Conservation (phyloP, 805 yeast species). For the Hanseniaspora nectarophila region DNA sequence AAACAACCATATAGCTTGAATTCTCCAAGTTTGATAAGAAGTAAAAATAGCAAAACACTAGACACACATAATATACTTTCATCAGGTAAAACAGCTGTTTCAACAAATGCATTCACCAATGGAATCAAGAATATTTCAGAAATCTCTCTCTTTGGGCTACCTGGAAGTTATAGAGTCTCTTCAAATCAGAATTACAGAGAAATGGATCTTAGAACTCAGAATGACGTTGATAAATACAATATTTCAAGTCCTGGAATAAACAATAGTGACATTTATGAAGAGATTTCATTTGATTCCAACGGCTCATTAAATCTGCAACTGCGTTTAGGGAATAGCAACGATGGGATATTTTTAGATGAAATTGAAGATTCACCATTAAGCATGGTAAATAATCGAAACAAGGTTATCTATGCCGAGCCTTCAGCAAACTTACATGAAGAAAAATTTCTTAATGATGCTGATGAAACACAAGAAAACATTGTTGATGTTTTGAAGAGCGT, state of each 20-base stretch:
- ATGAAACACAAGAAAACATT: conserved; percentile 17
- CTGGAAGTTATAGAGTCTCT: not conserved
- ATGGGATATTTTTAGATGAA: not conserved
- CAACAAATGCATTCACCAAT: not conserved
- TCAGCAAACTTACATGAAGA: not conserved
- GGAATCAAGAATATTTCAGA: not conserved
- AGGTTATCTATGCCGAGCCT: conserved; percentile 17
- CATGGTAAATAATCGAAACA: conserved; percentile 13
- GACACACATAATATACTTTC: not conserved
- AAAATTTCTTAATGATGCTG: conserved; percentile 18
- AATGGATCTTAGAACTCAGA: not conserved
- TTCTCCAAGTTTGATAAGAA: not conserved
- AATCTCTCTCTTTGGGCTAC: not conserved
- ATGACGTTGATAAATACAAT: not conserved
- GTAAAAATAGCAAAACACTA: not conserved
- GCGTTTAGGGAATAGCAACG: not conserved
- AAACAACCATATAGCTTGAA: not conserved
- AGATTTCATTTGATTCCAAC: not conserved
- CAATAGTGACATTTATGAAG: not conserved
- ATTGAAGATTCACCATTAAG: not conserved
- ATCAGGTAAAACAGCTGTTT: not conserved
- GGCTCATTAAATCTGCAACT: not conserved
- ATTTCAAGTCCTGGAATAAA: conserved; percentile 4
- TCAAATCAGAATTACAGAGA: not conserved
- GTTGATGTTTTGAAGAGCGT: conserved; percentile 18